Conservation (phyloP, 2,329 filamentous ascomycete genomes). For the Cordyceps tenuipes region DNA sequence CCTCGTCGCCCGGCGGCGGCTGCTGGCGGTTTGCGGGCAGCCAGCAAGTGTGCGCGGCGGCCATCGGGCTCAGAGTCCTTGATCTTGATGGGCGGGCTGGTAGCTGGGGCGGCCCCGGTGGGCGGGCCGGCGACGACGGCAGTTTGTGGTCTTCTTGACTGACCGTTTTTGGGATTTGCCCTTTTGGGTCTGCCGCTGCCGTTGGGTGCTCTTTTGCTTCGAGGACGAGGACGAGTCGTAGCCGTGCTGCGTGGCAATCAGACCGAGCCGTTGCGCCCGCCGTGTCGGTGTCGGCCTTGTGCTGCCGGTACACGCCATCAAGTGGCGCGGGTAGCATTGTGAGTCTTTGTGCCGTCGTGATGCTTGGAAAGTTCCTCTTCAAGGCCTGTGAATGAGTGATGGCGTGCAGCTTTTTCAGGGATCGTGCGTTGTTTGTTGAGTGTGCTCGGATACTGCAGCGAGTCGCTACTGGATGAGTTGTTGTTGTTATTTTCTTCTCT, state of each 20-base stretch:
- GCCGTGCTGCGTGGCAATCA: constrained; percentile 15
- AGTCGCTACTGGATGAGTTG: too few species aligned
- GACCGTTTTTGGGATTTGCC: constrained; percentile 11
- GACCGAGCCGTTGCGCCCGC: constrained; percentile 14
- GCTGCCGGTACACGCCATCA: constrained; percentile 14
- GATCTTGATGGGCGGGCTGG: constrained; percentile 12
- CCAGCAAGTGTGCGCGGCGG: too few species aligned
- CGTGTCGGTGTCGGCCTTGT: constrained; percentile 17
- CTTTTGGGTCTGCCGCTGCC: constrained; percentile 9
- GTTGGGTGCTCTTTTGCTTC: neutral
- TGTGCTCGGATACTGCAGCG: too few species aligned
- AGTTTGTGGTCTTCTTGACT: neutral
- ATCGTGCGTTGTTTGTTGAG: too few species aligned
- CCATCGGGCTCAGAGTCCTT: constrained; percentile 17
- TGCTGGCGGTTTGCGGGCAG: constrained; percentile 12
- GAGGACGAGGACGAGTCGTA: neutral
- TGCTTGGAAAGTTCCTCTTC: too few species aligned
- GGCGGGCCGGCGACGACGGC: neutral
- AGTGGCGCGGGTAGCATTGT: constrained; percentile 12
- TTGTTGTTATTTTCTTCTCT: too few species aligned
- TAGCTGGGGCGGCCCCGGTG: too few species aligned
- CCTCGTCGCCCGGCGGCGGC: neutral
- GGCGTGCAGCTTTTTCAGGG: too few species aligned
- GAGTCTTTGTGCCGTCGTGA: neutral
- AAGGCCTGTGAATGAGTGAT: too few species aligned